Conservation (phyloP, 148 eudicot genomes). For the Talinum fruticosum region DNA sequence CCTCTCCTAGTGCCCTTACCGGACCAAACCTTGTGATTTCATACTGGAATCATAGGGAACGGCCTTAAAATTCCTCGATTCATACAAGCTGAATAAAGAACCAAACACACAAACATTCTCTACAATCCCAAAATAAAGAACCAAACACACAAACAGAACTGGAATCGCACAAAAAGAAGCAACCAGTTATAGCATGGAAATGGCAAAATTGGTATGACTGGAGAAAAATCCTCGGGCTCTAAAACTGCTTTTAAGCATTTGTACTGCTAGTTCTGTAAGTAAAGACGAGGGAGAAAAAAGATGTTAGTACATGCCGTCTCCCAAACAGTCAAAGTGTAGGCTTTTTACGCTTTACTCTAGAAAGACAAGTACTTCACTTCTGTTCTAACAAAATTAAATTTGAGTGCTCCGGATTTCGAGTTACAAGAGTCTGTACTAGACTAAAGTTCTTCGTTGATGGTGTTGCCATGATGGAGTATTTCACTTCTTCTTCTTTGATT, state of each 20-base stretch:
- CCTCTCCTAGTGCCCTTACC: too few relatives aligned
- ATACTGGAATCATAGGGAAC: too few relatives aligned
- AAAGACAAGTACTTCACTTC: slow-evolving; percentile 28
- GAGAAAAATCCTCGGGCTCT: too few relatives aligned
- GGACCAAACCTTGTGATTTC: too few relatives aligned
- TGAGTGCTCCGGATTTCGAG: slow-evolving; percentile 23
- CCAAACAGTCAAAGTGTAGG: slow-evolving; percentile 9
- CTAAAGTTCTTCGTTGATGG: slow-evolving; percentile 22
- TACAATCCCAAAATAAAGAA: background rate
- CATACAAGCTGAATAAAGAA: background rate
- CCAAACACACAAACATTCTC: background rate
- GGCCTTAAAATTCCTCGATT: too few relatives aligned
- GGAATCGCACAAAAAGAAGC: too few relatives aligned
- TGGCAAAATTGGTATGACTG: background rate
- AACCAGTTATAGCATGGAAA: too few relatives aligned
- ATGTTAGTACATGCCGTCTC: slow-evolving; percentile 15
- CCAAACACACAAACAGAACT: background rate
- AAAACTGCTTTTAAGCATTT: background rate
- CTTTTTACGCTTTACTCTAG: slow-evolving; percentile 40
- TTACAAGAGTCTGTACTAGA: slow-evolving; percentile 38
- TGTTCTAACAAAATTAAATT: slow-evolving; percentile 36
- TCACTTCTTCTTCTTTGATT: slow-evolving; percentile 85
- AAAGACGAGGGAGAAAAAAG: slow-evolving; percentile 12
- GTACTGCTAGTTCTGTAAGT: slow-evolving; percentile 10
- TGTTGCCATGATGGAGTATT: slow-evolving; percentile 16